Percentiles rank a stretch among this genome's conserved stretches.
Conservation (phyloP, 805 yeast genomes). For the Wickerhamomyces hampshirensis region DNA sequence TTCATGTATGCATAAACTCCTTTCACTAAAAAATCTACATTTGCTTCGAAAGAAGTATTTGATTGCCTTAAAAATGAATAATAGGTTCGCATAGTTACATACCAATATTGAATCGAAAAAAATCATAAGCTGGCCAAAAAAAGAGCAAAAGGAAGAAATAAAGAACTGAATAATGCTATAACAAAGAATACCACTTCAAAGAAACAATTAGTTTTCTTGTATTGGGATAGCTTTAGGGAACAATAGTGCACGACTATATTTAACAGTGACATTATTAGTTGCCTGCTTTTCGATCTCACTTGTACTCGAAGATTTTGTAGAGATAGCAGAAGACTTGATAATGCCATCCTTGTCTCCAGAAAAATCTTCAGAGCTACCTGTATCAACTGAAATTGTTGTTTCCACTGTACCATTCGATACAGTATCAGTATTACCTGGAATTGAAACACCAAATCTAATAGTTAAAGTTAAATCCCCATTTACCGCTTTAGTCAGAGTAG, state of each 20-base stretch:
- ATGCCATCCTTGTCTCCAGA: background rate
- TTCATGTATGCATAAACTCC: background rate
- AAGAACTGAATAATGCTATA: constrained; percentile 1
- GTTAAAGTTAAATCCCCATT: background rate
- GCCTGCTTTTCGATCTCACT: background rate
- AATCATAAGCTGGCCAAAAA: too few species aligned
- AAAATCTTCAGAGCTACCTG: constrained; percentile 1
- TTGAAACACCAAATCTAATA: background rate
- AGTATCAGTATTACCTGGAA: too few species aligned
- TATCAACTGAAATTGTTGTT: constrained; percentile 1
- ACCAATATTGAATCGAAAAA: too few species aligned
- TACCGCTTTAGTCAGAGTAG: background rate
- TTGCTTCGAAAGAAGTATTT: too few species aligned
- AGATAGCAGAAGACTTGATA: background rate
- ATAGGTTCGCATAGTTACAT: too few species aligned
- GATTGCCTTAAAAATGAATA: too few species aligned
- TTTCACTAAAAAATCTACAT: too few species aligned
- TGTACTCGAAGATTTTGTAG: too few species aligned
- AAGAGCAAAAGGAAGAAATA: too few species aligned
- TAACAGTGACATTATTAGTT: background rate
- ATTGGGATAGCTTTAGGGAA: constrained; percentile 1
- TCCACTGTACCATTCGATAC: background rate
- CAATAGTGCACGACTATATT: constrained; percentile 2
- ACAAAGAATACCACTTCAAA: too few species aligned
- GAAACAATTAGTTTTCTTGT: too few species aligned